Percentiles rank a stretch among this genome's conserved stretches.
Evolutionary conservation across 129 eudicot species (phyloP).

Genomic region (Ambrosia artemisiifolia): DNA sequence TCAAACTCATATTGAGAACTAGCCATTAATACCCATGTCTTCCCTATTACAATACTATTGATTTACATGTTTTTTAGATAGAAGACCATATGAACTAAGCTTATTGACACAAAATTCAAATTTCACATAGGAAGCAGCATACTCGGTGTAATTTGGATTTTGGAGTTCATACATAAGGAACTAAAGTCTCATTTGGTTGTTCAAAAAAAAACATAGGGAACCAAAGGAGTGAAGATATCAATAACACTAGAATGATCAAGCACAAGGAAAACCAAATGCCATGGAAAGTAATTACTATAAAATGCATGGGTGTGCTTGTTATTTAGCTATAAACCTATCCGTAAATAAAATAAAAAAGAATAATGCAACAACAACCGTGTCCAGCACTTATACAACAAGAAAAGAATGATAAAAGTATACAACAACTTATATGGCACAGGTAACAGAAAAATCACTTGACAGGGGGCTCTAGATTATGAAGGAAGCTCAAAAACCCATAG

Average conservation of each 20-base stretch:
- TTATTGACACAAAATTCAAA: background rate
- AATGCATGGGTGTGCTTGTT: background rate
- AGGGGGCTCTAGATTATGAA: slow-evolving; percentile 1
- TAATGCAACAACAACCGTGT: background rate
- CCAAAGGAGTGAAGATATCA: slow-evolving; percentile 3
- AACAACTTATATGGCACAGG: background rate
- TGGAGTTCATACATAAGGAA: too few species aligned
- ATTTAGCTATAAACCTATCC: slow-evolving; percentile 4
- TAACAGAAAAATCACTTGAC: background rate
- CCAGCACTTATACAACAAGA: too few species aligned
- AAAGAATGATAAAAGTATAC: too few species aligned
- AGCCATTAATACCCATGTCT: background rate
- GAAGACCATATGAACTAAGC: slow-evolving; percentile 1
- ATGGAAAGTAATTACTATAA: background rate
- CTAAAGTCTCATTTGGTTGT: too few species aligned
- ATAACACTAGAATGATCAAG: background rate
- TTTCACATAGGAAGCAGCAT: background rate
- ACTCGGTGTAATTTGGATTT: background rate
- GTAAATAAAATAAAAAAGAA: background rate
- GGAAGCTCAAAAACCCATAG: background rate
- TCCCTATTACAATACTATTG: background rate
- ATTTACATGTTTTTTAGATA: background rate
- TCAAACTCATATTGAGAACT: background rate
- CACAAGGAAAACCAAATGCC: slow-evolving; percentile 1
- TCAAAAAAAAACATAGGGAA: background rate